Percentiles rank a stretch among this genome's conserved stretches.
phyloP scores from a whole-genome alignment of 495 filamentous ascomycete species.

The Annulohypoxylon maeteangense region DNA sequence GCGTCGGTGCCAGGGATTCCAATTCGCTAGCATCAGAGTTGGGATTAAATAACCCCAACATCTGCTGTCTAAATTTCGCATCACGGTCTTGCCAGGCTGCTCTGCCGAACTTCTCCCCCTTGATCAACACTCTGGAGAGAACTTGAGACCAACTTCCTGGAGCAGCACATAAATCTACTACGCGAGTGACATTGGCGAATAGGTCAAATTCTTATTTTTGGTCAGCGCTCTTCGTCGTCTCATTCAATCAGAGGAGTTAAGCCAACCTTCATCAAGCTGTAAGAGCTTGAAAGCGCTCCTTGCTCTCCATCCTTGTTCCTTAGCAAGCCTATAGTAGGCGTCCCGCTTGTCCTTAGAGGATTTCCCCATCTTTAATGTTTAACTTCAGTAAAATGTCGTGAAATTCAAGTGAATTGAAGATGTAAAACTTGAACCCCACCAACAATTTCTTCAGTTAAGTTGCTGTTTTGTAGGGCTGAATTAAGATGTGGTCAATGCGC shows the following conservation, averaged over 20 bases:
- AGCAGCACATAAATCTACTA: constrained; percentile 95
- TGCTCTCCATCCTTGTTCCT: constrained; percentile 98
- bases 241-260: not conserved
- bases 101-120: constrained; percentile 87
- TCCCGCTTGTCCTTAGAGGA: constrained; percentile 99
- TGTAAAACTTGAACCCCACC: constrained; percentile 5
- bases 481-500: constrained; percentile 36
- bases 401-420: not conserved
- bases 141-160: constrained; percentile 98
- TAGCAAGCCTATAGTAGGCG: constrained; percentile 95
- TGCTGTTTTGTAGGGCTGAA: constrained; percentile 40
- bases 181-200: constrained; percentile 85
- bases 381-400: not conserved
- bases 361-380: constrained; percentile 77
- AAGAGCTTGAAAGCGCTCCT: constrained; percentile 96
- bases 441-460: constrained; percentile 14
- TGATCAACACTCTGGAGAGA: constrained; percentile 89
- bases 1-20: constrained; percentile 33
- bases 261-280: constrained; percentile 82
- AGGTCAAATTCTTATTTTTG: constrained; percentile 81
- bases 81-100: constrained; percentile 86
- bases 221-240: constrained; percentile 37
- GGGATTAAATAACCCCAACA: constrained; percentile 57
- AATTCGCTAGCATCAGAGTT: constrained; percentile 37
- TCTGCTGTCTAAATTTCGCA: constrained; percentile 65